phyloP scores from a whole-genome alignment of 2,329 filamentous ascomycete species.

The Diaporthe eres region DNA sequence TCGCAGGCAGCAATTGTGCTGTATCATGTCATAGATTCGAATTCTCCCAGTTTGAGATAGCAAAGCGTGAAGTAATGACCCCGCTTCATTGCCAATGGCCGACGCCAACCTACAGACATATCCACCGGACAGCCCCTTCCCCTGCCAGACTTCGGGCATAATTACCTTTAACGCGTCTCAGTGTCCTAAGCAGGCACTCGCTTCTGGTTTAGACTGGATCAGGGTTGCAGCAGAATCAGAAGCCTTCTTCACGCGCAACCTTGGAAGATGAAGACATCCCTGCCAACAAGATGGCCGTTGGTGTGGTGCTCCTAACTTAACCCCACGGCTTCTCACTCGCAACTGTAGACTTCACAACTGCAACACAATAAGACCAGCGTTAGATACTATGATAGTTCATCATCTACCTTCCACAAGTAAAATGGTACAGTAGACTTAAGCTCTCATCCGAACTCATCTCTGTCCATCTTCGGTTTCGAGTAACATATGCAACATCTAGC shows the following conservation, averaged over 20 bases:
- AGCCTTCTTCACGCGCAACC: not conserved
- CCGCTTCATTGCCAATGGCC: not conserved
- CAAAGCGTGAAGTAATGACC: not conserved
- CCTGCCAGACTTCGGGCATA: not conserved
- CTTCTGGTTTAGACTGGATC: not conserved
- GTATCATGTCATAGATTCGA: not conserved
- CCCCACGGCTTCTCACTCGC: not conserved
- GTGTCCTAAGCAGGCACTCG: too few species aligned
- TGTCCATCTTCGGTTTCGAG: not conserved
- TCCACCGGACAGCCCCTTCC: not conserved
- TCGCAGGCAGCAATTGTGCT: not conserved
- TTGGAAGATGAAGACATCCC: not conserved
- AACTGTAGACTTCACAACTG: not conserved
- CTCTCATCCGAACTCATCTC: not conserved
- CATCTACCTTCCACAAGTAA: not conserved
- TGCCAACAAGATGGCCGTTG: not conserved
- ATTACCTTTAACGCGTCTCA: not conserved
- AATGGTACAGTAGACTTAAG: not conserved
- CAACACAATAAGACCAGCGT: not conserved
- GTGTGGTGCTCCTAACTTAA: not conserved
- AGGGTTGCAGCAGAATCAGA: not conserved
- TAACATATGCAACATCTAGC: not conserved
- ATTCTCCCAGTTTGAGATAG: not conserved
- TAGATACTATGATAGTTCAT: not conserved
- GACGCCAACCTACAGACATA: not conserved